A percentile compares a stretch with the other conserved stretches of the same genome.
Evolutionary conservation across 2,329 filamentous ascomycete genomes (phyloP).

Genomic region (Penicillium rolfsii): DNA sequence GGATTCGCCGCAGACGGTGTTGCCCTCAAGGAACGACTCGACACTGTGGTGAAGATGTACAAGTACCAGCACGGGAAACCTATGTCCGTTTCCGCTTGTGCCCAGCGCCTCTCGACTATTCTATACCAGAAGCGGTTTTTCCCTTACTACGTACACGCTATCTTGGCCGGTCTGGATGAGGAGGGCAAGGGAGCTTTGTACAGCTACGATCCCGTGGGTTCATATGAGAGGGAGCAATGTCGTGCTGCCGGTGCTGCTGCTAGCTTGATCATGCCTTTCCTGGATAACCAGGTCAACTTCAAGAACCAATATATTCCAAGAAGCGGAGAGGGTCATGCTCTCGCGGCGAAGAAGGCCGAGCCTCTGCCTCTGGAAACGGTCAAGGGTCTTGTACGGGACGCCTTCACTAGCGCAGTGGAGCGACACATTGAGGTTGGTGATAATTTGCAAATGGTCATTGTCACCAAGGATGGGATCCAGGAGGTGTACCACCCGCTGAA

Average conservation of each 20-base stretch:
- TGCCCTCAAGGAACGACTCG: slow-evolving; percentile 89
- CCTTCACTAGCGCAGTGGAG: slow-evolving; percentile 96
- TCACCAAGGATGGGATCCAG: slow-evolving; percentile 84
- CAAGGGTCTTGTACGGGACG: slow-evolving; percentile 89
- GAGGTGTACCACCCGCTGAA: slow-evolving; percentile 85
- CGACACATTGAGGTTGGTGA: slow-evolving; percentile 99
- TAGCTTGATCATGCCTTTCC: slow-evolving; percentile 96
- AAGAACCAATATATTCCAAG: slow-evolving; percentile 97
- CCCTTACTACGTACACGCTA: slow-evolving; percentile 96
- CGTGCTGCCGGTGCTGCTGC: slow-evolving; percentile 89
- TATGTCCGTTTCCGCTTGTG: slow-evolving; percentile 92
- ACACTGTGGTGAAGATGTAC: slow-evolving; percentile 98
- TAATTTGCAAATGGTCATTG: slow-evolving; percentile 90
- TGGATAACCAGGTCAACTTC: slow-evolving; percentile 99
- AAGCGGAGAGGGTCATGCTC: slow-evolving; percentile 78
- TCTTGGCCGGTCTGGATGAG: slow-evolving; percentile 91
- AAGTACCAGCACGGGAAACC: slow-evolving; percentile 96
- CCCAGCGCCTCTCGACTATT: slow-evolving; percentile 91
- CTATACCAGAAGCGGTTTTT: slow-evolving; percentile 98
- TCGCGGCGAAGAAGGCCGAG: slow-evolving; percentile 63
- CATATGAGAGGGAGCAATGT: slow-evolving; percentile 96
- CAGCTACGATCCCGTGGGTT: slow-evolving; percentile 96
- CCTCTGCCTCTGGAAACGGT: slow-evolving; percentile 74
- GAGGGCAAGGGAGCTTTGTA: slow-evolving; percentile 92
- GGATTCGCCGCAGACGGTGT: slow-evolving; percentile 95